Evolutionary conservation across 108 stramenopile species (phyloP), one percentile per base, ranked within the genome.

Genomic region (Nitzschia inconspicua): DNA sequence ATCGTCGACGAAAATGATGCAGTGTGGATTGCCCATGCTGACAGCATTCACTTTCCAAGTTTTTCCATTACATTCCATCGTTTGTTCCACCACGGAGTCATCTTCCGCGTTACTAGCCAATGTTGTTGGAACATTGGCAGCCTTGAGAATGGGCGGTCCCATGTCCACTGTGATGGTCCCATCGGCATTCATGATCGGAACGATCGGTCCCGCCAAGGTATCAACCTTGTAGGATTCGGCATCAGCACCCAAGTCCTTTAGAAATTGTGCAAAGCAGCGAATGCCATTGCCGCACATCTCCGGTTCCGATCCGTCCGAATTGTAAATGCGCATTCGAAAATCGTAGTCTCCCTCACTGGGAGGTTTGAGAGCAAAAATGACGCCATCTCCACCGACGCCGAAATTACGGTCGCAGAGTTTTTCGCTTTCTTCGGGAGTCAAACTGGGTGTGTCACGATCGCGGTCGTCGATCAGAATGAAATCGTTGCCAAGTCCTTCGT

Each of bases 201-300:
- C 75, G 57, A 98, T 97, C 29, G 73, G 64, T 19, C 97, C 97
- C 32, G 97, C 97, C 47, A 93, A 72, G 4, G 97, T 98, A 60
- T 89, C 79, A 57, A 98, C 83, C 40, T 71, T 75, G 79, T 95
- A 96, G 27, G 88, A 82, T 60, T 78, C 66, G 22, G 80, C 71
- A 66, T 90, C 83, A 32, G 73, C 89, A 18, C 92, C 97, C 41
- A 96, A 68, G 68, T 97, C 95, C 11, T 80, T 83, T 42, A 98
- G 52, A 59, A 96, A 98, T 50, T 89, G 79, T 8, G 96, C 98
- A 63, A 97, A 80, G 70, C 96, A 96, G 35, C 98, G 88, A 61
- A 98, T 98, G 7, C 98, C 98, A 73, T 98, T 98, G 16, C 98
- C 98, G 68, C 98, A 98, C 98, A 98, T 98, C 74, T 98, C 96